Evolutionary conservation across 2,329 filamentous ascomycete genomes (phyloP).

Genomic region (Botrytis fabae): DNA sequence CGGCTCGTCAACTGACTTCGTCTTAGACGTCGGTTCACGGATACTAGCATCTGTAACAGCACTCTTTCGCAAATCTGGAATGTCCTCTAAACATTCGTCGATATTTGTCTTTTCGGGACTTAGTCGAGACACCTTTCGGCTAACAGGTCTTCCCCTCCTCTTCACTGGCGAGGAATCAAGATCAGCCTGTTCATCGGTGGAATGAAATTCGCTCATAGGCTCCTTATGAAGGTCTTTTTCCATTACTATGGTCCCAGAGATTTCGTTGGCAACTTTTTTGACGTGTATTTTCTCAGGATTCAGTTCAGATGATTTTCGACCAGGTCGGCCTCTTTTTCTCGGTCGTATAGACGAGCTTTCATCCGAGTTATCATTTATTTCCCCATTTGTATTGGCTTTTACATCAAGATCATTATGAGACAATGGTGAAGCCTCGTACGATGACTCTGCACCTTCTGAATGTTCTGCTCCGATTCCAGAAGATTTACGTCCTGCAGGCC

Average conservation of each 20-base stretch:
- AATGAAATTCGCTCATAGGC: neutral
- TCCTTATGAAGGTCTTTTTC: neutral
- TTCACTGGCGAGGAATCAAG: neutral
- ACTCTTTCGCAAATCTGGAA: neutral
- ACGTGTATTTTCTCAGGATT: neutral
- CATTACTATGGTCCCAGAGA: no score
- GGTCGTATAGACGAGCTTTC: neutral
- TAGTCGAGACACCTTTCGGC: neutral
- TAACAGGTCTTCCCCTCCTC: neutral
- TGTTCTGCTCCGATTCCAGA: neutral
- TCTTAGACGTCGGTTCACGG: neutral
- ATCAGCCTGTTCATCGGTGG: neutral
- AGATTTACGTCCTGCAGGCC: neutral
- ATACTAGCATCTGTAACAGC: neutral
- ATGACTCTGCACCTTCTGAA: neutral
- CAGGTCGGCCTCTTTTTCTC: constrained; percentile 12
- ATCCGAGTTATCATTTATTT: neutral
- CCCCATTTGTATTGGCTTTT: neutral
- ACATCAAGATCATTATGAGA: neutral
- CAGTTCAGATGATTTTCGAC: neutral
- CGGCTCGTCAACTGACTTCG: neutral
- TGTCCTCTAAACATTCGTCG: neutral
- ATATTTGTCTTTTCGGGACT: neutral
- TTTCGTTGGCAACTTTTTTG: neutral
- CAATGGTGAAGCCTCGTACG: neutral